phyloP scores from a whole-genome alignment of 345 rosid species.

The Citrus mangshanensis region DNA sequence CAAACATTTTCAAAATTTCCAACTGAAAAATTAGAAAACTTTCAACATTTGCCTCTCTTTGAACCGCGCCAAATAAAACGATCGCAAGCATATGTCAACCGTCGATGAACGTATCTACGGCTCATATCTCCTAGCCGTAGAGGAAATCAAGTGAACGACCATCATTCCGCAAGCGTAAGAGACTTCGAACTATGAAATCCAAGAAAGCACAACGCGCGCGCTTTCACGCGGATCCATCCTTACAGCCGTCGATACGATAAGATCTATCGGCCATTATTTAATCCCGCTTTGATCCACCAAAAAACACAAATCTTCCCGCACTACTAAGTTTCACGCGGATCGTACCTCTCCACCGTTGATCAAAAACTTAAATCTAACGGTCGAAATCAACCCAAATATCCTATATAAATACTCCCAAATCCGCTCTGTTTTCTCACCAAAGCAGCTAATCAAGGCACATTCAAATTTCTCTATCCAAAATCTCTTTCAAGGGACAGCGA shows the following conservation, averaged over 20 bases:
- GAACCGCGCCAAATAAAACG: conserved; percentile 1
- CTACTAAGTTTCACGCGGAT: neutral
- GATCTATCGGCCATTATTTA: neutral
- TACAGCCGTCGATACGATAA: neutral
- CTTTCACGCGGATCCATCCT: neutral
- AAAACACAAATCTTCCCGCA: conserved; percentile 2
- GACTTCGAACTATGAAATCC: neutral
- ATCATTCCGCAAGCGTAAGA: neutral
- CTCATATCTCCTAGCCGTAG: neutral
- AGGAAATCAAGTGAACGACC: neutral
- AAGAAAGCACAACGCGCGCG: neutral
- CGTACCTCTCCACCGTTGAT: neutral
- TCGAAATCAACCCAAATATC: neutral
- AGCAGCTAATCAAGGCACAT: too few relatives aligned
- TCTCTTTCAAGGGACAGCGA: neutral
- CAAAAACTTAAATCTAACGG: neutral
- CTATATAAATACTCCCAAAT: neutral
- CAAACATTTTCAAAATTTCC: neutral
- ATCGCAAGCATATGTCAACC: neutral
- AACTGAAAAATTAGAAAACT: neutral
- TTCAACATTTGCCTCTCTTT: neutral
- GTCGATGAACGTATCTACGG: conserved; percentile 6
- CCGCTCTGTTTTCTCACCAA: fast-evolving
- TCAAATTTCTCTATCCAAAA: too few relatives aligned
- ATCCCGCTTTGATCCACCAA: neutral